A percentile compares a stretch with the other conserved stretches of the same genome.
Evolutionary conservation across 768 basidiomycete species (phyloP).

Genomic region (Kwoniella sp.): DNA sequence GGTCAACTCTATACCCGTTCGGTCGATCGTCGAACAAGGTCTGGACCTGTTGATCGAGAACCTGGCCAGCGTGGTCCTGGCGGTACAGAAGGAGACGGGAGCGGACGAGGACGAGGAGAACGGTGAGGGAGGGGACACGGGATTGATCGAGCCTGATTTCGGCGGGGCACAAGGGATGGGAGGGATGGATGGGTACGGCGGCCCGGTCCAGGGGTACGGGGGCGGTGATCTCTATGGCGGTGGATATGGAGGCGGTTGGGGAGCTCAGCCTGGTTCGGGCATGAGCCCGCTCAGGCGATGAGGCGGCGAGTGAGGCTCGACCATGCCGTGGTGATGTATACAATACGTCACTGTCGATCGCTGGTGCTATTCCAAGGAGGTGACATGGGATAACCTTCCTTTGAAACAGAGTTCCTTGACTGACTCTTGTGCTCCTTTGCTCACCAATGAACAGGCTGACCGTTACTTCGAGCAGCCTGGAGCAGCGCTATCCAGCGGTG

Average conservation of each 20-base stretch:
- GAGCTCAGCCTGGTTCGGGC: conserved; percentile 17
- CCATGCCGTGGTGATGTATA: too few species aligned
- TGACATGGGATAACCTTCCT: not conserved
- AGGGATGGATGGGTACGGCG: conserved; percentile 15
- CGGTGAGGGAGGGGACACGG: conserved; percentile 12
- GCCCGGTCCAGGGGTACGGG: not conserved
- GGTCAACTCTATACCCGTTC: conserved; percentile 59
- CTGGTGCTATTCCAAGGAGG: too few species aligned
- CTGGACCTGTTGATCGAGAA: conserved; percentile 38
- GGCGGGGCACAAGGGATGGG: not conserved
- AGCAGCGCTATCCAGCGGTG: too few species aligned
- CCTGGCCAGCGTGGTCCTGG: conserved; percentile 64
- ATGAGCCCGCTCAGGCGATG: conserved; percentile 44
- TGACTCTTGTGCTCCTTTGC: not conserved
- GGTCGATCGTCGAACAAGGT: conserved; percentile 40
- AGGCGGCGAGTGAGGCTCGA: not conserved
- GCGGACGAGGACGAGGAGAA: conserved; percentile 34
- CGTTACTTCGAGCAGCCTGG: too few species aligned
- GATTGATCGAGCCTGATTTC: conserved; percentile 29
- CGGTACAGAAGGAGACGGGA: conserved; percentile 50
- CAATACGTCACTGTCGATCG: too few species aligned
- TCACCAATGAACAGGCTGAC: too few species aligned
- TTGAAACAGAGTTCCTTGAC: not conserved
- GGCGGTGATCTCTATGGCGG: conserved; percentile 9
- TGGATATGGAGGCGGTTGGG: conserved; percentile 9